Base-by-base conservation (phyloP, 176 grass and related monocot genomes). In the Musa troglodytarum region DNA sequence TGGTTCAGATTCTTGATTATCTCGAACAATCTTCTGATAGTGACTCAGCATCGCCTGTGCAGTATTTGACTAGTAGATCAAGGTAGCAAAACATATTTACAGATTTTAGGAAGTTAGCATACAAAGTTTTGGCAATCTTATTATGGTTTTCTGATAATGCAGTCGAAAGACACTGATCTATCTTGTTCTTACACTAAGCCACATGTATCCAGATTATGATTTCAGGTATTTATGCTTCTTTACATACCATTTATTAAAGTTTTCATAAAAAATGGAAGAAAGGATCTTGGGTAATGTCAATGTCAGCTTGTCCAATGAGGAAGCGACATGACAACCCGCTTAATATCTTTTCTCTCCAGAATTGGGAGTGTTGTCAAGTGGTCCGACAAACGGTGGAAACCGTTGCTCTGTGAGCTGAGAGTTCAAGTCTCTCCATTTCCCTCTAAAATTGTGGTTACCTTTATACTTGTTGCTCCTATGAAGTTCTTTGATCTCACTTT, bases 381-480 rank as follows among this genome's bases (percentile, higher is more conserved):
- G 93, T 84, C 82, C 87, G 89, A 92, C 93, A 92, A 65, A 88
- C 84, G 92, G 92, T 86, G 88, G 50, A 88, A 84, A 54, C 86
- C 88, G 82, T 92, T 84, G 89, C 89, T 96, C 92, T 78, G 82
- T 83, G 90, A 92, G 89, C 93, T 90, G 93, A 92, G 93, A 92
- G 89, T 96, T 96, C 93, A 96, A 96, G 84, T 96, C 93, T 96
- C 89, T 96, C 93, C 93, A 96, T 96, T 88, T 92, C 89, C 93
- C 93, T 88, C 17, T n/a, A 82, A 52, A 78, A 58, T 23, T 25
- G 69, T 79, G 73, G 24, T 79, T 63, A 65, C 86, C 72, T 11
- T 11, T 8, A 34, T 59, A 79, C 56, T 85, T 88, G 14, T 25
- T 53, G 14, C 54, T 54, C 19, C 0, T 52, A 16, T 22, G 11